phyloP scores from a whole-genome alignment of 2,329 filamentous ascomycete genomes.

The Talaromyces verruculosus region DNA sequence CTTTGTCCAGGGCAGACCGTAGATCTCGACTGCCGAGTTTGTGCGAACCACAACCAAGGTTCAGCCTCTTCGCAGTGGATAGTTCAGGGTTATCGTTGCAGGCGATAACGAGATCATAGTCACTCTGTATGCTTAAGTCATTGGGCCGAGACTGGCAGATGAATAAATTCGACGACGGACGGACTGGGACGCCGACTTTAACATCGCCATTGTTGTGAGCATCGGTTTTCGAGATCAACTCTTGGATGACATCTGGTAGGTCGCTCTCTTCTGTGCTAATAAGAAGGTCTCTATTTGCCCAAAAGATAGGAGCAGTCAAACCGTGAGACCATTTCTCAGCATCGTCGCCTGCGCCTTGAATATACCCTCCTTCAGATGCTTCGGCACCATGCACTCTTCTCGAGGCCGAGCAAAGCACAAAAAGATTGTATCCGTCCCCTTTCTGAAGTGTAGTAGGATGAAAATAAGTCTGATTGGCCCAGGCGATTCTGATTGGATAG shows the following conservation, averaged over 20 bases:
- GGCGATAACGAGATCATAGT: conserved; percentile 47
- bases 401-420: conserved; percentile 86
- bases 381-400: conserved; percentile 68
- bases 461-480: conserved; percentile 70
- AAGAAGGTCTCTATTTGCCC: conserved; percentile 64
- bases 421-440: conserved; percentile 62
- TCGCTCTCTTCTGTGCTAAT: conserved; percentile 66
- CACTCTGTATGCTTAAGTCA: conserved; percentile 26
- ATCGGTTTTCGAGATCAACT: conserved; percentile 38
- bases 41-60: conserved; percentile 65
- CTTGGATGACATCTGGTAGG: conserved; percentile 53
- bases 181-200: conserved; percentile 30
- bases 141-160: conserved; percentile 34
- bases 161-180: conserved; percentile 42
- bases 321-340: conserved; percentile 88
- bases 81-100: conserved; percentile 35
- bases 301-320: conserved; percentile 76
- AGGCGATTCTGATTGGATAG: conserved; percentile 75
- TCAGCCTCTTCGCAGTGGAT: conserved; percentile 44
- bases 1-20: conserved; percentile 65
- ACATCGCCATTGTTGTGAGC: conserved; percentile 22
- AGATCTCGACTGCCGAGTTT: conserved; percentile 83
- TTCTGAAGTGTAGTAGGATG: conserved; percentile 48
- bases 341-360: conserved; percentile 94
- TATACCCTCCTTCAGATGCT: conserved; percentile 70